These are phyloP conservation scores for Rhizoctonia solani DNA, from an alignment of 1,284 basidiomycete genomes.

Conservation along the genomic window DNA sequence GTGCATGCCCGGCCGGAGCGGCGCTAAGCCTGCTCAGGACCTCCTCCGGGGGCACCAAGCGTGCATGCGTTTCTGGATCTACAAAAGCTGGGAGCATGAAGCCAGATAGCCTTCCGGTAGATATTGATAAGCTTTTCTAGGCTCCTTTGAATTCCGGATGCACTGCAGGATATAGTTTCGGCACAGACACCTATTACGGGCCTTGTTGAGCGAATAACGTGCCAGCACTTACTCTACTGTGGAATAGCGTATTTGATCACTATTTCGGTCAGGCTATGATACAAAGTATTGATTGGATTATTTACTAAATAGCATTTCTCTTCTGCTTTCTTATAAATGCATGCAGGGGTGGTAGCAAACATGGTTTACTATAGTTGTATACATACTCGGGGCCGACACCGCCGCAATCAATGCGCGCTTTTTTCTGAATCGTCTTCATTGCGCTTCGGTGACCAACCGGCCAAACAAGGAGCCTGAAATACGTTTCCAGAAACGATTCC, in stretches of 20 bases:
- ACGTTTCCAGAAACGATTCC: constrained; percentile 19
- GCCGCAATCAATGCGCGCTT: neutral
- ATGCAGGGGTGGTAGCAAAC: neutral
- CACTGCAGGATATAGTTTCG: constrained; percentile 26
- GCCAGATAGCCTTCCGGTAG: neutral
- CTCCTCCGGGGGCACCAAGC: neutral
- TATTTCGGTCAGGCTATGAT: neutral
- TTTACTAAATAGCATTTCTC: neutral
- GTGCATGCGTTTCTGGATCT: constrained; percentile 16
- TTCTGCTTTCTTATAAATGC: neutral
- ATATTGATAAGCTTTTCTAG: neutral
- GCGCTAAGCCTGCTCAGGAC: constrained; percentile 11
- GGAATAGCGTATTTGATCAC: neutral
- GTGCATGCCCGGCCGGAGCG: constrained; percentile 6
- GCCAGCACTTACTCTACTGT: neutral
- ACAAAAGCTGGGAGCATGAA: neutral
- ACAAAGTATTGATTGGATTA: neutral
- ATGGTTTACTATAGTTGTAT: neutral
- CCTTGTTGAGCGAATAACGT: constrained; percentile 1
- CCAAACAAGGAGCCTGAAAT: constrained; percentile 30
- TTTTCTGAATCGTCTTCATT: constrained; percentile 16
- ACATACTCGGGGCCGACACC: neutral
- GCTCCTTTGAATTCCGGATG: constrained; percentile 7
- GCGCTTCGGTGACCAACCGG: constrained; percentile 27
- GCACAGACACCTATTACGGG: constrained; percentile 14